Evolutionary conservation across 1,284 basidiomycete species (phyloP).

Genomic region (Sutorius eximius): DNA sequence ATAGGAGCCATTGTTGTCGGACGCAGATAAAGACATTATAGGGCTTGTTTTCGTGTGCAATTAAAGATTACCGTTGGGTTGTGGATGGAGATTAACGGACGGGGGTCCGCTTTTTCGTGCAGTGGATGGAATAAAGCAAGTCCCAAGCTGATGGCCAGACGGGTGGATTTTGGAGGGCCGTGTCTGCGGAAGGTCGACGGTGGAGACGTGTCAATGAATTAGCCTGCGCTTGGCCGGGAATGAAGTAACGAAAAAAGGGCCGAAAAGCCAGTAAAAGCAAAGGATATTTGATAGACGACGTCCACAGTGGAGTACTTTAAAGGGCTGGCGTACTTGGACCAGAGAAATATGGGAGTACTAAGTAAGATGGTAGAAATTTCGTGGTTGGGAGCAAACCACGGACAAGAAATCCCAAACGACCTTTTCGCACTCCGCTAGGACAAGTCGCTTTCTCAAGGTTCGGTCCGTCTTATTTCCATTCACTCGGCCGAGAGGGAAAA

Average conservation of each 20-base stretch:
- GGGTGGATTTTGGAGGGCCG: slow-evolving; percentile 28
- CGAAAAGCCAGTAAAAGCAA: slow-evolving; percentile 32
- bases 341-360: slow-evolving; percentile 44
- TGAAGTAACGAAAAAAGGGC: slow-evolving; percentile 24
- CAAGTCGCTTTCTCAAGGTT: slow-evolving; percentile 21
- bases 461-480: slow-evolving; percentile 8
- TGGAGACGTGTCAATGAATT: slow-evolving; percentile 32
- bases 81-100: slow-evolving; percentile 47
- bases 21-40: slow-evolving; percentile 87
- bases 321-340: slow-evolving; percentile 36
- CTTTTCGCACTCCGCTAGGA: slow-evolving; percentile 45
- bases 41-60: slow-evolving; percentile 61
- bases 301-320: slow-evolving; percentile 37
- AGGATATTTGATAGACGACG: slow-evolving; percentile 33
- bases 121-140: slow-evolving; percentile 29
- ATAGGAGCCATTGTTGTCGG: slow-evolving; percentile 74
- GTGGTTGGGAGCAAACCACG: slow-evolving; percentile 43
- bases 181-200: slow-evolving; percentile 32
- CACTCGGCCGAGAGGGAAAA: neutral
- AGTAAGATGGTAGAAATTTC: slow-evolving; percentile 45
- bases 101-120: slow-evolving; percentile 35
- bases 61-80: slow-evolving; percentile 73
- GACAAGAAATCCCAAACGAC: slow-evolving; percentile 28
- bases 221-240: slow-evolving; percentile 32
- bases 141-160: slow-evolving; percentile 17